phyloP scores from a whole-genome alignment of 83 land plant species.

The Isoetes engelmannii region DNA sequence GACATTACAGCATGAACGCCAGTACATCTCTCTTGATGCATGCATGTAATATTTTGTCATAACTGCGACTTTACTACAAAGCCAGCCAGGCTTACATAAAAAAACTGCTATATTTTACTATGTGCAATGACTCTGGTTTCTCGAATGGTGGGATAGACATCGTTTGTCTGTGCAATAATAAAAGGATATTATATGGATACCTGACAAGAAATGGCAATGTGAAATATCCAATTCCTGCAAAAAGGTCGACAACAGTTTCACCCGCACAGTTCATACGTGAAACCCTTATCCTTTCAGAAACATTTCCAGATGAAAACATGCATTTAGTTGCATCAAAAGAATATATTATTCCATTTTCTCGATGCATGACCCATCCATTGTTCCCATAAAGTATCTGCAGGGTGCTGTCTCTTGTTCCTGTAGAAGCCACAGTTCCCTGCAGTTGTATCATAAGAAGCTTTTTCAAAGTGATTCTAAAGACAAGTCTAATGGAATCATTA shows the following conservation, averaged over 20 bases:
- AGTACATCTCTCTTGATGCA: too few relatives aligned
- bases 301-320: slow-evolving; percentile 93
- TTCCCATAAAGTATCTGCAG: slow-evolving; percentile 68
- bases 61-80: too few relatives aligned
- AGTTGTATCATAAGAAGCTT: neutral
- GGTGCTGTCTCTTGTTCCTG: slow-evolving; percentile 76
- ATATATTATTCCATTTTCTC: slow-evolving; percentile 80
- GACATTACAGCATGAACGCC: too few relatives aligned
- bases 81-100: too few relatives aligned
- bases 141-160: too few relatives aligned
- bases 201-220: slow-evolving; percentile 71
- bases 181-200: slow-evolving; percentile 31
- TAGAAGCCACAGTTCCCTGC: slow-evolving; percentile 73
- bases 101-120: too few relatives aligned
- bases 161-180: too few relatives aligned
- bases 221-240: slow-evolving; percentile 94
- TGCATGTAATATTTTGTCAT: too few relatives aligned
- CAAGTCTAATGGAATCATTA: too few relatives aligned
- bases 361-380: slow-evolving; percentile 81
- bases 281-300: slow-evolving; percentile 82
- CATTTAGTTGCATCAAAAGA: slow-evolving; percentile 92
- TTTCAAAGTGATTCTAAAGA: neutral
- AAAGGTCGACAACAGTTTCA: slow-evolving; percentile 76
- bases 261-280: slow-evolving; percentile 46
- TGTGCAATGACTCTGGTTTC: too few relatives aligned